Base-by-base conservation (phyloP, 2,329 filamentous ascomycete genomes). In the Tothia fuscella region DNA sequence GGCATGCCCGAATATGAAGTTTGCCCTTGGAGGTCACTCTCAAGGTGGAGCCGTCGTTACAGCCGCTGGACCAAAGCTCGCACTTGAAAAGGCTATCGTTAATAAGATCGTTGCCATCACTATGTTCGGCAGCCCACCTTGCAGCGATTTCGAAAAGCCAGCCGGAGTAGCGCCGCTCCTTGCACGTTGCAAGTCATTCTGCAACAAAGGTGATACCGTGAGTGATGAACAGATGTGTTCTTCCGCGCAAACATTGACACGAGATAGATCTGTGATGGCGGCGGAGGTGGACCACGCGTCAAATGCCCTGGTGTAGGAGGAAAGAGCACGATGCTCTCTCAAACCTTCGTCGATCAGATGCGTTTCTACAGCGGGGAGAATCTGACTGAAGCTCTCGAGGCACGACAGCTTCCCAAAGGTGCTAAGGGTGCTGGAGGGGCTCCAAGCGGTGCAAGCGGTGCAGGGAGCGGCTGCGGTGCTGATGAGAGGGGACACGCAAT, bases 21-120 rank as follows among this genome's bases (percentile, higher is more conserved):
- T 29, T 19, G 39, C 39, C 14, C 39, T 42, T 16, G 39, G 39
- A 24, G 39, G 39, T 6, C 39, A 42, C 16, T 34, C 29, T 9
- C 39, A 42, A 21, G 39, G 39, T 13, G 39, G 39, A 6, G 31
- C 29, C 2, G 39, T 42, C 12, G 31, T 35, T 13, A 17, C 29
- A 2, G 29, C 13, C 20, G 16, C 39, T 3, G 21, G 16, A 9
- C 14, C 29, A 6, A 12, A 26, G 24, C 33, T 42, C 16, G 29
- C 39, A 1, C 9, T 10, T 12, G 19, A 20, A 6, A 37, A 37
- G 9, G 25, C 25, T 17, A 7, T 37, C 2, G 4, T 2, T 7
- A 33, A 21, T 14, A 12, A 20, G 12, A 42, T 42, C 7, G 39
- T 42, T 14, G 39, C 39, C 13, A 21, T 42, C 10, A 42, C 39